These are phyloP conservation scores for Clonostachys byssicola DNA, from an alignment of 2,329 filamentous ascomycete genomes.

Conservation along the genomic window DNA sequence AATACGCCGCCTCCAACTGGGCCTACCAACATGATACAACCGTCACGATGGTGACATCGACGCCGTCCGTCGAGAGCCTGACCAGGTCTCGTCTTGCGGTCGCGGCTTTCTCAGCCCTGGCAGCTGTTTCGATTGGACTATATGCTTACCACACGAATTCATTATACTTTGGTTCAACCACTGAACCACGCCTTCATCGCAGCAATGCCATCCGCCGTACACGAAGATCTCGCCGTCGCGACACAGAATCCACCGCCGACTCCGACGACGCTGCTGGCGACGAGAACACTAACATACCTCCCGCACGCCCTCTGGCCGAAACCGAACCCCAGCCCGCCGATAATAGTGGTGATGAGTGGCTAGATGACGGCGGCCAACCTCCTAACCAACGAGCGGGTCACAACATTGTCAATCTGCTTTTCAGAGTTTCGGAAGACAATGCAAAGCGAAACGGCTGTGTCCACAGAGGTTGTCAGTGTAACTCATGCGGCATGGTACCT, in stretches of 20 bases:
- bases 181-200: slow-evolving; percentile 43
- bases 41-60: slow-evolving; percentile 41
- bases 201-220: slow-evolving; percentile 63
- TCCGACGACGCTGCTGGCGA: slow-evolving; percentile 35
- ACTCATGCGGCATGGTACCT: slow-evolving; percentile 80
- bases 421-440: slow-evolving; percentile 91
- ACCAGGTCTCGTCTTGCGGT: slow-evolving; percentile 52
- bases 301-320: background rate
- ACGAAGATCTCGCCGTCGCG: slow-evolving; percentile 24
- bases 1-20: background rate
- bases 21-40: slow-evolving; percentile 22
- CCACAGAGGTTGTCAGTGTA: slow-evolving; percentile 88
- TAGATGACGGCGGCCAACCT: slow-evolving; percentile 19
- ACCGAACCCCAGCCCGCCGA: slow-evolving; percentile 18
- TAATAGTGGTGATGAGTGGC: slow-evolving; percentile 50
- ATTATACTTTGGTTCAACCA: background rate
- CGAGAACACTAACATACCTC: slow-evolving; percentile 29
- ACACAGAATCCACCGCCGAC: slow-evolving; percentile 34
- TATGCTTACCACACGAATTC: slow-evolving; percentile 43
- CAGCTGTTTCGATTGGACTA: slow-evolving; percentile 54
- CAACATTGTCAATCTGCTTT: slow-evolving; percentile 80
- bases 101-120: slow-evolving; percentile 48
- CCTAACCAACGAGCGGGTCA: slow-evolving; percentile 57
- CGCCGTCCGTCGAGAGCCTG: slow-evolving; percentile 47
- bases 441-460: slow-evolving; percentile 84